Evolutionary conservation across 1,139 yeast genomes (phyloP), one percentile per base, ranked within the genome.

Genomic region (Diutina scorzettiae): DNA sequence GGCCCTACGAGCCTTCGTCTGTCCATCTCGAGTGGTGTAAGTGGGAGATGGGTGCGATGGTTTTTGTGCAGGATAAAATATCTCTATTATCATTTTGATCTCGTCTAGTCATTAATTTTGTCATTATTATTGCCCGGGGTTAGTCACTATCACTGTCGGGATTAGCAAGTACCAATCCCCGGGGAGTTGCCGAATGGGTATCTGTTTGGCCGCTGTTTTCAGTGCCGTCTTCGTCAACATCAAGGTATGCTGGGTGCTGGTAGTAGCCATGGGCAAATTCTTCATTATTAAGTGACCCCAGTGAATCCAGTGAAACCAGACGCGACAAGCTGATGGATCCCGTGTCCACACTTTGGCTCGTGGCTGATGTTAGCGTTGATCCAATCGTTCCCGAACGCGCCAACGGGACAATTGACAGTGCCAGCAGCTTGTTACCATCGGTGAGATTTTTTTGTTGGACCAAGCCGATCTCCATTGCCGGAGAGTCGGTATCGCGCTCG

Each of bases 1-100:
- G 91, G 91, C 0, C 89, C 91, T 33, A 78, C 53, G 20, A 81
- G 63, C 57, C 89, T 70, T 67, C 86, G 76, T 69, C 91, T 77
- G 53, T 82, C 91, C 41, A 40, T 37, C 28, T 18, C 34, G 43
- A 39, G 41, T 29, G 31, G 18, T 17, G 17, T 32, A 19, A 12
- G 25, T 18, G 37, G 6, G 27, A 25, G 31, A n/a, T 16, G 34
- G 34, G 31, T 21, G 34, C 31, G 17, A 16, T 8, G 37, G 20
- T 20, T 17, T 31, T 14, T 40, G 41, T 31, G 32, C 27, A 39
- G 17, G 16, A 11, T 11, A 7, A 7, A 27, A 27, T 27, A 6
- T 5, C 5, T 27, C 30, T 27, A 27, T 27, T 5, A 27, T 27
- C 8, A 11, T 11, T 11, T 11, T 27, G 4, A 27, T 6, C 30